Evolutionary conservation across 2,329 filamentous ascomycete genomes (phyloP).

Genomic region (Alternaria metachromatica): DNA sequence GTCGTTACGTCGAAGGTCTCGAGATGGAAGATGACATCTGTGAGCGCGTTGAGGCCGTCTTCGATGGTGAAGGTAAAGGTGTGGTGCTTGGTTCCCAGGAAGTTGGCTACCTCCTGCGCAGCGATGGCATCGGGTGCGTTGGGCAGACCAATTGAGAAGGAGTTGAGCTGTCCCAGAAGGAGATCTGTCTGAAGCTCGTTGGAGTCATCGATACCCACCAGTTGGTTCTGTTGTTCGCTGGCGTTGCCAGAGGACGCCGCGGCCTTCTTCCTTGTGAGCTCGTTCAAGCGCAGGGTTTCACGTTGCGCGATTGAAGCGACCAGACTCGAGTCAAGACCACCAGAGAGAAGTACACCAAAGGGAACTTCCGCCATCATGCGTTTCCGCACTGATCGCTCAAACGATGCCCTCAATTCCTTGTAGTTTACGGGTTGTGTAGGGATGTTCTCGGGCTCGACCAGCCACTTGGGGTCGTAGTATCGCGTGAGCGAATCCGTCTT

Average conservation of each 20-base stretch:
- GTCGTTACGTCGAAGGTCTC: conserved; percentile 99
- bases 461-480: conserved; percentile 91
- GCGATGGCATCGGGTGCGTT: conserved; percentile 91
- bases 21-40: conserved; percentile 97
- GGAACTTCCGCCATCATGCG: conserved; percentile 98
- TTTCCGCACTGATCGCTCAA: conserved; percentile 94
- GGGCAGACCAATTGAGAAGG: conserved; percentile 96
- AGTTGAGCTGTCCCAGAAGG: conserved; percentile 93
- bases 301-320: conserved; percentile 95
- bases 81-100: conserved; percentile 97
- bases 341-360: conserved; percentile 93
- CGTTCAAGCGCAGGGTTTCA: conserved; percentile 80
- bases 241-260: conserved; percentile 43
- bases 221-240: conserved; percentile 50
- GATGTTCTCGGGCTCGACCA: conserved; percentile 78
- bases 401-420: conserved; percentile 77
- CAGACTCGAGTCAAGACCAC: conserved; percentile 93
- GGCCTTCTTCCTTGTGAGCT: conserved; percentile 59
- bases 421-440: conserved; percentile 83
- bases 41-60: conserved; percentile 94
- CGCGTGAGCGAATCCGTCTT: conserved; percentile 82
- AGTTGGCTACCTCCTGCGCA: conserved; percentile 90
- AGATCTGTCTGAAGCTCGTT: conserved; percentile 89
- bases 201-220: conserved; percentile 94
- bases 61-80: conserved; percentile 98